phyloP scores from a whole-genome alignment of 1,139 yeast species.

The Pichiaceae sp. region DNA sequence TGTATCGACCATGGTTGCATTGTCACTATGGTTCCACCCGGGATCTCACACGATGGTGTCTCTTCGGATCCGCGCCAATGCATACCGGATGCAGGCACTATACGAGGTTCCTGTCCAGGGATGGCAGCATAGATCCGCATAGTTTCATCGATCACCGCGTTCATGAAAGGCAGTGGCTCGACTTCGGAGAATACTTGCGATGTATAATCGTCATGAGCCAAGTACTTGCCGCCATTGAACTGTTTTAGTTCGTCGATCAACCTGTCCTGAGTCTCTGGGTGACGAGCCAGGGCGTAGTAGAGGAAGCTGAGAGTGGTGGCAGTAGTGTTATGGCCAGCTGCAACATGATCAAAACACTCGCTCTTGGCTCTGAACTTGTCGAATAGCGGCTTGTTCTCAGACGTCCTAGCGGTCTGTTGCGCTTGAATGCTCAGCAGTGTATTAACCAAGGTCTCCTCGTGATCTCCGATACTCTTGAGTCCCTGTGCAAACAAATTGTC shows the following conservation, averaged over 20 bases:
- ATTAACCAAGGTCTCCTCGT: slow-evolving; percentile 21
- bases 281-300: slow-evolving; percentile 50
- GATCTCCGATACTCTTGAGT: slow-evolving; percentile 12
- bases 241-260: slow-evolving; percentile 35
- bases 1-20: slow-evolving; percentile 64
- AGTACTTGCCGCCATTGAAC: slow-evolving; percentile 8
- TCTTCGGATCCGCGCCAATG: slow-evolving; percentile 20
- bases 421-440: slow-evolving; percentile 17
- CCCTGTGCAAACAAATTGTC: slow-evolving; percentile 30
- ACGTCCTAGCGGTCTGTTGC: not conserved
- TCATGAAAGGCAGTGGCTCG: slow-evolving; percentile 37
- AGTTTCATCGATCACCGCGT: slow-evolving; percentile 52
- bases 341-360: slow-evolving; percentile 41
- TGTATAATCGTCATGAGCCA: slow-evolving; percentile 4
- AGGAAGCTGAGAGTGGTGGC: slow-evolving; percentile 58
- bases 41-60: slow-evolving; percentile 29
- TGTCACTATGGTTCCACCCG: slow-evolving; percentile 49
- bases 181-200: slow-evolving; percentile 24
- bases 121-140: slow-evolving; percentile 60
- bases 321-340: slow-evolving; percentile 76
- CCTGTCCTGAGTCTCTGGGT: slow-evolving; percentile 32
- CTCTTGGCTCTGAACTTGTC: slow-evolving; percentile 27
- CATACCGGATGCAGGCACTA: slow-evolving; percentile 30
- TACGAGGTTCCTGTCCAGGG: slow-evolving; percentile 68
- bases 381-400: slow-evolving; percentile 9